Evolutionary conservation across 257 asterid genomes (phyloP).

Genomic region (Ballota nigra): DNA sequence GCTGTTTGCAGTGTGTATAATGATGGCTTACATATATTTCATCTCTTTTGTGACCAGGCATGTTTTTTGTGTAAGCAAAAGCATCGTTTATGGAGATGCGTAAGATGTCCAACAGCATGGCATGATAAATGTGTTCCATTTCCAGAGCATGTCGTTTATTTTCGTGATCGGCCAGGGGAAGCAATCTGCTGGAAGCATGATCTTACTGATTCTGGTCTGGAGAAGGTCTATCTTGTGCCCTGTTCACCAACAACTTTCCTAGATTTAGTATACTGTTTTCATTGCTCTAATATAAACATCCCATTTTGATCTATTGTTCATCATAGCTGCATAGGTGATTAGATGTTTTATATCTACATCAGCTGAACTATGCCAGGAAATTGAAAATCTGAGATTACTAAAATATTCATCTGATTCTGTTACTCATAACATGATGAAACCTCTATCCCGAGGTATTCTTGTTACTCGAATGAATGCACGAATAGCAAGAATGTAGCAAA

Average conservation of each 20-base stretch:
- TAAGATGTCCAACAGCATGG: conserved; percentile 65
- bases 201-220: conserved; percentile 49
- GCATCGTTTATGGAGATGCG: conserved; percentile 70
- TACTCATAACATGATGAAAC: too few species aligned
- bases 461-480: too few species aligned
- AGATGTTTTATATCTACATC: neutral
- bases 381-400: too few species aligned
- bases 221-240: conserved; percentile 59
- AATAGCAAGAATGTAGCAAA: too few species aligned
- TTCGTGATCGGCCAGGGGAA: conserved; percentile 63
- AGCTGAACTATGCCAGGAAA: too few species aligned
- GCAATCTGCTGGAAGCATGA: conserved; percentile 84
- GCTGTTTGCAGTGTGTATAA: conserved; percentile 8
- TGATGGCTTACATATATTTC: conserved; percentile 22
- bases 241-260: conserved; percentile 24
- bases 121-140: conserved; percentile 83
- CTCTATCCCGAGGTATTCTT: too few species aligned
- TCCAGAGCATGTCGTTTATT: conserved; percentile 59
- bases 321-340: neutral
- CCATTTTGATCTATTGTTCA: neutral
- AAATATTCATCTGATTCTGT: too few species aligned
- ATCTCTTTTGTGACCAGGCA: conserved; percentile 48
- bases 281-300: neutral
- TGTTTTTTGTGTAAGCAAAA: conserved; percentile 80
- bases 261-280: neutral